These are phyloP conservation scores for Agaricus subrufescens DNA, from an alignment of 768 basidiomycete species.

Conservation along the genomic window DNA sequence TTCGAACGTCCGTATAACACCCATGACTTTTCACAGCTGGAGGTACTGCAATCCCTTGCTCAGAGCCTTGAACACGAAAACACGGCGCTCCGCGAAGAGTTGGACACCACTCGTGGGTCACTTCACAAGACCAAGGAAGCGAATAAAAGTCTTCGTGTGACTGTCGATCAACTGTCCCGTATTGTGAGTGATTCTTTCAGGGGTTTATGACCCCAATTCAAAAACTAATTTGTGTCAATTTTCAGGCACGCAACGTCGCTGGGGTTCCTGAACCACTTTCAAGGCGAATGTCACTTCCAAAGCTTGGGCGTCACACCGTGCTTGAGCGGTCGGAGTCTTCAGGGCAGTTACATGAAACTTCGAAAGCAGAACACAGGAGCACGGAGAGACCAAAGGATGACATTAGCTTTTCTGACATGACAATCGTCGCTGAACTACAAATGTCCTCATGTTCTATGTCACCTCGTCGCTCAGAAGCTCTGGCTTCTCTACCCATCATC, in stretches of 20 bases:
- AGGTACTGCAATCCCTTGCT: constrained; percentile 16
- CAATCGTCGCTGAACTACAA: constrained; percentile 6
- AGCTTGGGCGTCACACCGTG: background rate
- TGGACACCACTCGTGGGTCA: constrained; percentile 18
- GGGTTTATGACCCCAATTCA: background rate
- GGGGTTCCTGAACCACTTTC: background rate
- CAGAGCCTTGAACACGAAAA: constrained; percentile 18
- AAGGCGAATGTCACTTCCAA: background rate
- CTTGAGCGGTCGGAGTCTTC: background rate
- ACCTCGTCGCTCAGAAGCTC: constrained; percentile 16
- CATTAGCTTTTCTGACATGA: constrained; percentile 2
- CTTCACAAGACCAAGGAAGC: constrained; percentile 25
- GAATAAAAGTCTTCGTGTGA: constrained; percentile 20
- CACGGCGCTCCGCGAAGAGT: constrained; percentile 16
- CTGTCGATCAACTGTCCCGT: constrained; percentile 23
- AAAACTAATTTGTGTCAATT: background rate
- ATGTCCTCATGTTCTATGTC: constrained; percentile 9
- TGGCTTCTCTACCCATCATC: constrained; percentile 20
- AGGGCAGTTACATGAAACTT: background rate
- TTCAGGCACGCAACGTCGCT: constrained; percentile 9
- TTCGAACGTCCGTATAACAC: background rate
- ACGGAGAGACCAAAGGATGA: background rate
- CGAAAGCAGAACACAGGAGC: background rate
- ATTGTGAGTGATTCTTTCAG: constrained; percentile 16
- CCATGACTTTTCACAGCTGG: constrained; percentile 11